A percentile compares a stretch with the other conserved stretches of the same genome.
phyloP scores from a whole-genome alignment of 768 basidiomycete genomes.

The Mycena vitilis region DNA sequence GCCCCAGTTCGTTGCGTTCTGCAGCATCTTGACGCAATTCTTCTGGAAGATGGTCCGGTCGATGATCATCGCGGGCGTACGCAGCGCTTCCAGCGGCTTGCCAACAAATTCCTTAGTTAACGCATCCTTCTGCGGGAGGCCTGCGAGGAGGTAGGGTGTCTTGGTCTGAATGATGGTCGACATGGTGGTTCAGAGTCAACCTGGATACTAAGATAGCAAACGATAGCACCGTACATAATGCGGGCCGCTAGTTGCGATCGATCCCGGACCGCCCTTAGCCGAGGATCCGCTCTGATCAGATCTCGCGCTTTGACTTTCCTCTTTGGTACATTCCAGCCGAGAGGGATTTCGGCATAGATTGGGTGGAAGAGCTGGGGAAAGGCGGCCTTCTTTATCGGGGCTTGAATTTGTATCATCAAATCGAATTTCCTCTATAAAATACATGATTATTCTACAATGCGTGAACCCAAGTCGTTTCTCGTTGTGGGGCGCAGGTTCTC shows the following conservation, averaged over 20 bases:
- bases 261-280: conserved; percentile 16
- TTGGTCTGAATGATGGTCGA: conserved; percentile 51
- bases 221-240: too few relatives aligned
- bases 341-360: too few relatives aligned
- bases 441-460: too few relatives aligned
- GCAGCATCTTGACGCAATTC: conserved; percentile 82
- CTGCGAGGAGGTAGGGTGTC: conserved; percentile 56
- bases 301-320: conserved; percentile 16
- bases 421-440: too few relatives aligned
- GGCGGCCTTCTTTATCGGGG: too few relatives aligned
- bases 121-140: conserved; percentile 58
- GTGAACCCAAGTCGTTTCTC: too few relatives aligned
- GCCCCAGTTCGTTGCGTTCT: conserved; percentile 72
- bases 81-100: conserved; percentile 63
- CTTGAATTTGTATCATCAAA: too few relatives aligned
- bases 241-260: background rate
- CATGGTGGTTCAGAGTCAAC: background rate
- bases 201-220: background rate
- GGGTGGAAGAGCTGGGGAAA: too few relatives aligned
- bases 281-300: conserved; percentile 1
- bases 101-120: conserved; percentile 69
- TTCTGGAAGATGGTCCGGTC: conserved; percentile 77
- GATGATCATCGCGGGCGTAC: conserved; percentile 84
- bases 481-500: background rate
- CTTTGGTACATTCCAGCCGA: background rate